phyloP scores from a whole-genome alignment of 495 filamentous ascomycete species.

The Aspergillus nidulans region DNA sequence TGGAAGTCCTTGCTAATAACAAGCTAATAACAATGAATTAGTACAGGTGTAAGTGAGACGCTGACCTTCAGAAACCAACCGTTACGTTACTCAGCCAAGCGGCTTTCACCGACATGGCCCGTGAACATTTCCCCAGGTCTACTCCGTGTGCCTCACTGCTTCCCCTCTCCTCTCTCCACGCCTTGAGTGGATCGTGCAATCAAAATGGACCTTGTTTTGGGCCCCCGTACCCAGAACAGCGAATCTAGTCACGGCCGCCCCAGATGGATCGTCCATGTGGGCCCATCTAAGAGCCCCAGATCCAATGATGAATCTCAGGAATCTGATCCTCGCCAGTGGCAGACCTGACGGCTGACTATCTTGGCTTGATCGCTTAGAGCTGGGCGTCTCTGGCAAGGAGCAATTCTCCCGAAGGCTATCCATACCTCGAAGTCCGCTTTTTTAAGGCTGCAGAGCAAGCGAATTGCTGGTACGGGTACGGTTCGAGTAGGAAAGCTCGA shows the following conservation, averaged over 20 bases:
- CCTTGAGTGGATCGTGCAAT: slow-evolving; percentile 4
- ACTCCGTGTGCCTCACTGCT: slow-evolving; percentile 1
- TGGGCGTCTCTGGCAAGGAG: not conserved
- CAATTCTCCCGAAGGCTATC: not conserved
- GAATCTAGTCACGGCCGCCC: not conserved
- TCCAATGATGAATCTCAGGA: slow-evolving; percentile 5
- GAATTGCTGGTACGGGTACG: too few relatives aligned
- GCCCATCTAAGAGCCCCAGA: slow-evolving; percentile 1
- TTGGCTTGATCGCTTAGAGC: not conserved
- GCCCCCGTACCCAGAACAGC: not conserved
- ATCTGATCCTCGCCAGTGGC: slow-evolving; percentile 6
- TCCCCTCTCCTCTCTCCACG: not conserved
- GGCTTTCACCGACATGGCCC: slow-evolving; percentile 4
- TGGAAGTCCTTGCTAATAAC: not conserved
- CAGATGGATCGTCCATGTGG: slow-evolving; percentile 1
- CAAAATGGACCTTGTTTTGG: not conserved
- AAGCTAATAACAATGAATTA: too few relatives aligned
- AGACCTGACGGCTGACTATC: too few relatives aligned
- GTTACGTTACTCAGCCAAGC: slow-evolving; percentile 11
- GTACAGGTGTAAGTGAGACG: too few relatives aligned
- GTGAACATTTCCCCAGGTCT: slow-evolving; percentile 7
- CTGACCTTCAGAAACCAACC: not conserved
- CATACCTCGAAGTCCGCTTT: not conserved
- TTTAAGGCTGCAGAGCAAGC: not conserved
- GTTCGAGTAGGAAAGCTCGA: not conserved